phyloP scores from a whole-genome alignment of 805 yeast genomes.

The Clavispora santaluciae region DNA sequence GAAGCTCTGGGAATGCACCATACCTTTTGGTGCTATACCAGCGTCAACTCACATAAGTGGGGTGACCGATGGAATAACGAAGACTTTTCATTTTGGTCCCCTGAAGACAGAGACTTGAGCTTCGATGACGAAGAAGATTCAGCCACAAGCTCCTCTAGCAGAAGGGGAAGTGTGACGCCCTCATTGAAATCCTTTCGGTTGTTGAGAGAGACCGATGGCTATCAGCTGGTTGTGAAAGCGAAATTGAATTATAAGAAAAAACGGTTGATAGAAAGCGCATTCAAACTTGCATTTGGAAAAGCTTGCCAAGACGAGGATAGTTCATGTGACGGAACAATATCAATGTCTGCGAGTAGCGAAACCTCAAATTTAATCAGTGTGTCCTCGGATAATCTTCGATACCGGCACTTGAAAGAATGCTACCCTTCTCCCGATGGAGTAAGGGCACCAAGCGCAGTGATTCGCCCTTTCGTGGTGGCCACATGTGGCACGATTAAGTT shows the following conservation, averaged over 20 bases:
- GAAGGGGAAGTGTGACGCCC: slow-evolving; percentile 12
- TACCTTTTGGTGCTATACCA: slow-evolving; percentile 83
- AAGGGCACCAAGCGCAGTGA: slow-evolving; percentile 67
- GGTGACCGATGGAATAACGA: slow-evolving; percentile 95
- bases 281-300: slow-evolving; percentile 6
- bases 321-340: slow-evolving; percentile 4
- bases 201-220: slow-evolving; percentile 6
- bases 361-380: slow-evolving; percentile 10
- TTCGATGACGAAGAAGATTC: slow-evolving; percentile 14
- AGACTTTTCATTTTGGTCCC: slow-evolving; percentile 84
- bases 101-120: slow-evolving; percentile 45
- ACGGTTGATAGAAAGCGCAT: slow-evolving; percentile 7
- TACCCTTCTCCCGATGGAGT: slow-evolving; percentile 54
- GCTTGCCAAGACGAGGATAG: slow-evolving; percentile 3
- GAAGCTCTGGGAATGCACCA: slow-evolving; percentile 70
- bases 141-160: slow-evolving; percentile 3
- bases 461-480: slow-evolving; percentile 72
- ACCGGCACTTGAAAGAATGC: slow-evolving; percentile 28
- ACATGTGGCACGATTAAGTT: slow-evolving; percentile 53
- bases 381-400: slow-evolving; percentile 12
- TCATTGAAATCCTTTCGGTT: slow-evolving; percentile 9
- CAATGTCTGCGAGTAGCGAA: slow-evolving; percentile 3
- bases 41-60: slow-evolving; percentile 69
- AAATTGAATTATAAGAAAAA: slow-evolving; percentile 9
- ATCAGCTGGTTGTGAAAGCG: slow-evolving; percentile 8